These are phyloP conservation scores for Cytospora schulzeri DNA, from an alignment of 2,329 filamentous ascomycete genomes.

Conservation along the genomic window DNA sequence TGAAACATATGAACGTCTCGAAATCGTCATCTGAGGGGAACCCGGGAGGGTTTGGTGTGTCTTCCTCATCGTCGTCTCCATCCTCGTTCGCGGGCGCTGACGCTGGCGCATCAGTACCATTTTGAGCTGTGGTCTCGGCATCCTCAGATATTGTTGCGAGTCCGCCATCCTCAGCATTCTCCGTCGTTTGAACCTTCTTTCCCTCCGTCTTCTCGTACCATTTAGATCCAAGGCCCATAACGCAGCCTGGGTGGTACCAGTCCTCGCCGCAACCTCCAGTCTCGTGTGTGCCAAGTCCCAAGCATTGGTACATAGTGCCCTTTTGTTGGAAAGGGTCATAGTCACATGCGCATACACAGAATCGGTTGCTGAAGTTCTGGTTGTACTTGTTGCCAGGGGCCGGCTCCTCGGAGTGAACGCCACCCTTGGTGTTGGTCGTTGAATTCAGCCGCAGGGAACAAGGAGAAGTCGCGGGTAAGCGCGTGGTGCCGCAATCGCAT, in stretches of 20 bases:
- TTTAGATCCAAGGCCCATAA: slow-evolving; percentile 76
- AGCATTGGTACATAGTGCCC: slow-evolving; percentile 97
- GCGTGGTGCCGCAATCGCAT: slow-evolving; percentile 92
- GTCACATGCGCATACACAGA: slow-evolving; percentile 85
- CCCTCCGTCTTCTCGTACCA: slow-evolving; percentile 62
- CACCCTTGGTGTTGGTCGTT: slow-evolving; percentile 73
- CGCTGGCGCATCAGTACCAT: slow-evolving; percentile 21
- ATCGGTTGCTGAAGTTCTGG: slow-evolving; percentile 90
- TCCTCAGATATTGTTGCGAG: slow-evolving; percentile 56
- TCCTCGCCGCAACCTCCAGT: slow-evolving; percentile 93
- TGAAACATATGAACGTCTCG: slow-evolving; percentile 89
- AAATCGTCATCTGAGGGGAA: slow-evolving; percentile 91
- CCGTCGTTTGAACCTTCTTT: slow-evolving; percentile 33
- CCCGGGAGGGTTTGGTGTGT: slow-evolving; percentile 73
- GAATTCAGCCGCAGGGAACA: slow-evolving; percentile 77
- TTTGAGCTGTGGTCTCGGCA: slow-evolving; percentile 39
- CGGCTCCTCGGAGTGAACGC: slow-evolving; percentile 74
- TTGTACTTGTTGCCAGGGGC: slow-evolving; percentile 83
- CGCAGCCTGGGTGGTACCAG: slow-evolving; percentile 95
- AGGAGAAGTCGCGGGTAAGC: slow-evolving; percentile 68
- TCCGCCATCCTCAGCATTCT: slow-evolving; percentile 37
- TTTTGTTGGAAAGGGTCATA: slow-evolving; percentile 90
- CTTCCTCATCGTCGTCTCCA: slow-evolving; percentile 53
- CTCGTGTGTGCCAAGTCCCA: slow-evolving; percentile 78
- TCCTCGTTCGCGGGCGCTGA: slow-evolving; percentile 33